Percentiles rank a stretch among this genome's conserved stretches.
Evolutionary conservation across 768 basidiomycete species (phyloP).

Genomic region (Mycena venus): DNA sequence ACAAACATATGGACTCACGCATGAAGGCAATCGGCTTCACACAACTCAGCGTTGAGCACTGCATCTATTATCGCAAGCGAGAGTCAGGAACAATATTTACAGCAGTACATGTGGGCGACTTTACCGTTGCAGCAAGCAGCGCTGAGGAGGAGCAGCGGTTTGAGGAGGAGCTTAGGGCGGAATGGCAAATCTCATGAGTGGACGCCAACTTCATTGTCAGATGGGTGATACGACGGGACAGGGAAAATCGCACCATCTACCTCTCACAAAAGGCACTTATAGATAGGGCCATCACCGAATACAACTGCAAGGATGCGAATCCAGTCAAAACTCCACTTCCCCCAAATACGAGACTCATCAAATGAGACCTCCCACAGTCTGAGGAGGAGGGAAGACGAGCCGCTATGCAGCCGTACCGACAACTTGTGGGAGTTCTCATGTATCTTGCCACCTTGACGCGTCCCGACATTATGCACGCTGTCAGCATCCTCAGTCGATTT

Average conservation of each 20-base stretch:
- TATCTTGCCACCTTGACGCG: no score
- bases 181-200: no score
- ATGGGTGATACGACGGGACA: conserved; percentile 48
- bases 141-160: conserved; percentile 30
- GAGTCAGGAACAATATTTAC: no score
- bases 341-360: conserved; percentile 38
- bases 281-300: conserved; percentile 42
- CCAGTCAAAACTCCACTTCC: conserved; percentile 48
- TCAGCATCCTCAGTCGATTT: no score
- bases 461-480: no score
- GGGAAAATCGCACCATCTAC: conserved; percentile 21
- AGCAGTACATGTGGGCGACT: no score
- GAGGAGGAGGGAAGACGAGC: conserved; percentile 38
- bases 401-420: conserved; percentile 42
- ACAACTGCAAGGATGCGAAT: conserved; percentile 40
- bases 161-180: conserved; percentile 44
- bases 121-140: conserved; percentile 34
- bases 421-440: conserved; percentile 44
- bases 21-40: no score
- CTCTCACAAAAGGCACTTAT: conserved; percentile 46
- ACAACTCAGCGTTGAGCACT: no score
- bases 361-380: conserved; percentile 34
- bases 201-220: conserved; percentile 48
- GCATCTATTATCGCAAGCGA: no score
- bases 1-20: no score